Conservation (phyloP, 176 grass and related monocot species). For the sorghum (Sorghum bicolor) region DNA sequence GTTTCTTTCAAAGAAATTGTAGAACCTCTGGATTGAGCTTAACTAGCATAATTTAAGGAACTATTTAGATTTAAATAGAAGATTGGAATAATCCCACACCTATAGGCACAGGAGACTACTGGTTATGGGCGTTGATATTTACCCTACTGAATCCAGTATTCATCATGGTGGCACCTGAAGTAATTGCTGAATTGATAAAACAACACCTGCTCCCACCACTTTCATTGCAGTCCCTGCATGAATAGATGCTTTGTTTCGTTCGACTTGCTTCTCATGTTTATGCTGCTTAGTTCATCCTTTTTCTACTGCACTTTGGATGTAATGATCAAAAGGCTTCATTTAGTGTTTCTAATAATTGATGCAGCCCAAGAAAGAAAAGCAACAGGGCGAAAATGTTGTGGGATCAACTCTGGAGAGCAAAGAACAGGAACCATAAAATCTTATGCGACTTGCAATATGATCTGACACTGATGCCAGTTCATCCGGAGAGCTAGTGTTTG, state of each 20-base stretch:
- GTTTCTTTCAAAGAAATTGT: background rate
- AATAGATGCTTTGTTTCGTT: background rate
- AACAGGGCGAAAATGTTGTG: background rate
- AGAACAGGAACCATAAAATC: background rate
- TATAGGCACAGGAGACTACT: background rate
- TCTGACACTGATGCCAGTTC: constrained; percentile 1
- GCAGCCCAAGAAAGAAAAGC: constrained; percentile 22
- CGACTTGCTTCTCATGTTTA: constrained; percentile 10
- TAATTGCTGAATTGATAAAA: constrained; percentile 10
- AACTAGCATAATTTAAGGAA: background rate
- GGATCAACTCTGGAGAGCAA: constrained; percentile 34
- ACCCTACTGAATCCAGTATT: background rate
- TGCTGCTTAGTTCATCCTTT: background rate
- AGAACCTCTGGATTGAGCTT: background rate
- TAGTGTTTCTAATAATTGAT: constrained; percentile 10
- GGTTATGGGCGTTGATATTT: background rate
- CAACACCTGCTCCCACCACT: background rate
- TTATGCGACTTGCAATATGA: background rate
- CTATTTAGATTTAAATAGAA: background rate
- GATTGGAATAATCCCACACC: background rate
- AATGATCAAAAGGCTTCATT: background rate
- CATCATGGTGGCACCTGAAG: background rate
- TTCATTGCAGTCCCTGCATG: background rate
- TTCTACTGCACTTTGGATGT: background rate
- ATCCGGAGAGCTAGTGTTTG: background rate